Evolutionary conservation across 345 rosid genomes (phyloP), one percentile per base, ranked within the genome.

Genomic region (Boechera retrofracta): DNA sequence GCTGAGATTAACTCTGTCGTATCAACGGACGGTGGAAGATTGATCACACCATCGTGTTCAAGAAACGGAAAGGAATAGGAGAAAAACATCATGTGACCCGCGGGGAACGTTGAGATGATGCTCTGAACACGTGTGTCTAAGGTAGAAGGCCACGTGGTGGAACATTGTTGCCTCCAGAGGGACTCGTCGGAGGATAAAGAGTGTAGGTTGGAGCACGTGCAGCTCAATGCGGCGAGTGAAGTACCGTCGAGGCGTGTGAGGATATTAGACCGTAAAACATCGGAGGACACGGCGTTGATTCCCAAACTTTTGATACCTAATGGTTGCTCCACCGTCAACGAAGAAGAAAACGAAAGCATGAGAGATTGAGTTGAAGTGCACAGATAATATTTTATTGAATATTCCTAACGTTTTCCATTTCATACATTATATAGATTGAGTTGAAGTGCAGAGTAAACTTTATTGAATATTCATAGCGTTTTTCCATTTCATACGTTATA

Each of bases 181-280:
- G 69, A 16, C 1, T 85, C 87, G 2, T 86, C 64, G 26, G 85
- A 12, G 67, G 84, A 83, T 32, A 89, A 82, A 10, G 87, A 62
- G 73, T 72, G 67, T 53, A 90, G 70, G 6, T 87, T 73, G 8
- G 87, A 67, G 15, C 91, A 87, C 10, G 86, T 77, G 73, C 84
- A 86, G 74, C 88, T 71, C 35, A 80, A 44, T 33, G 97, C 65
- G 10, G 87, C 87, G 33, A 93, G 87, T 21, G 94, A 57, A 2
- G 87, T 82, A 55, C 94, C 94, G 75, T 93, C 94, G 59, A 93
- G 94, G 33, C 86, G 87, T 21, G 87, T 77, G 77, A 93, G 66
- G 89, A 93, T 81, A 62, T 85, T 85, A 62, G 87, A 52, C 10
- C 53, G 79, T 60, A 93, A 55, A 67, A 90, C 78, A 77, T 93